Percentiles rank a stretch among this genome's conserved stretches.
Conservation (phyloP, 768 basidiomycete genomes). For the Naematelia aurantialba region DNA sequence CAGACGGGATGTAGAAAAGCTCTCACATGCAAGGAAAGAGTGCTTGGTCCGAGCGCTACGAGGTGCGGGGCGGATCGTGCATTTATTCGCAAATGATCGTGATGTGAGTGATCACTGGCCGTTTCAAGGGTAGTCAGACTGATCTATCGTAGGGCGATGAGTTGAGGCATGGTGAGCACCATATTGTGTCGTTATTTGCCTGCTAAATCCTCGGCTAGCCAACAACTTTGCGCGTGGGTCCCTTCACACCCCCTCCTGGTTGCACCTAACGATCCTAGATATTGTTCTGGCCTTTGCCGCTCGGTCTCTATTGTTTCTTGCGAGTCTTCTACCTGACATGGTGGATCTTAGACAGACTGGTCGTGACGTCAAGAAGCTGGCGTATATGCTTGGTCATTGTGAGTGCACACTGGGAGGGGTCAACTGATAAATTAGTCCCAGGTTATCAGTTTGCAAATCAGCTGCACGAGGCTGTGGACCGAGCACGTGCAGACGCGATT, state of each 20-base stretch:
- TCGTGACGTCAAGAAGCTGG: constrained; percentile 18
- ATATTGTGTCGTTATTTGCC: no score
- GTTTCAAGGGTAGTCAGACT: neutral
- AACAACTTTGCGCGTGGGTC: constrained; percentile 20
- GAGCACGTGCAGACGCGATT: constrained; percentile 30
- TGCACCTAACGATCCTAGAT: neutral
- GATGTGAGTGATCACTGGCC: neutral
- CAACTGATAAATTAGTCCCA: constrained; percentile 20
- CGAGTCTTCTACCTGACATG: constrained; percentile 17
- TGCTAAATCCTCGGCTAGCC: no score
- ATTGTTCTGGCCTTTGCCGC: constrained; percentile 12
- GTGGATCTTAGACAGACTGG: constrained; percentile 15
- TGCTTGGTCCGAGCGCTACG: constrained; percentile 28
- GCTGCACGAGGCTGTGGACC: constrained; percentile 30
- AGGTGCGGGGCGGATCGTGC: constrained; percentile 28
- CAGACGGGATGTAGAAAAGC: constrained; percentile 26
- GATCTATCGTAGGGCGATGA: neutral
- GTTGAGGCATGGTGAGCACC: neutral
- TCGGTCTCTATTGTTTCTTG: constrained; percentile 15
- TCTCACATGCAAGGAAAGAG: constrained; percentile 25
- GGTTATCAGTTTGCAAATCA: constrained; percentile 38
- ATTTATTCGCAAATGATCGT: constrained; percentile 20
- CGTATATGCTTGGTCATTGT: constrained; percentile 7
- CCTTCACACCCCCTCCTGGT: neutral
- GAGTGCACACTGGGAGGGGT: neutral